A percentile compares a stretch with the other conserved stretches of the same genome.
These are phyloP conservation scores for Arabidopsis suecica DNA, from an alignment of 345 rosid species.

Conservation along the genomic window DNA sequence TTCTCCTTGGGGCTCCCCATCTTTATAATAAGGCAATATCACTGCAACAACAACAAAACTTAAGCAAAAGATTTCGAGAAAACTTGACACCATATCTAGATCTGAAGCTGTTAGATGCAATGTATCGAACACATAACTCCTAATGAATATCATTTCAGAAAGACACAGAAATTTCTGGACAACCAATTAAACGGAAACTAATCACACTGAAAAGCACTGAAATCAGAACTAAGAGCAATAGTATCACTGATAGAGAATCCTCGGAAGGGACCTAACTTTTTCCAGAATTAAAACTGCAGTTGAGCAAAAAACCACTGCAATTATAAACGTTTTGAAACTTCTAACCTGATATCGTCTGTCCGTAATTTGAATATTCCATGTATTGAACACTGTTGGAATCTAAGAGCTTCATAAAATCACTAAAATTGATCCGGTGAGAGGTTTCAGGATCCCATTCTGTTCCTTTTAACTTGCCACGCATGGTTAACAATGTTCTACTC, in stretches of 20 bases:
- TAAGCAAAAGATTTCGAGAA: constrained; percentile 10
- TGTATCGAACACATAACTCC: background rate
- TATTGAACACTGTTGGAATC: constrained; percentile 83
- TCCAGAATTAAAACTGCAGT: background rate
- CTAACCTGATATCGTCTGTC: constrained; percentile 84
- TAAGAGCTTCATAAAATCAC: constrained; percentile 76
- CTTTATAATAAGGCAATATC: constrained; percentile 84
- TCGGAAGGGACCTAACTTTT: background rate
- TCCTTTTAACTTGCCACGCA: constrained; percentile 82
- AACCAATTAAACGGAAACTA: background rate
- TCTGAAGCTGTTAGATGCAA: background rate
- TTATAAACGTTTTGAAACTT: background rate
- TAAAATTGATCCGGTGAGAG: constrained; percentile 78
- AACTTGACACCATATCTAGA: constrained; percentile 3
- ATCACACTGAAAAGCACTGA: background rate
- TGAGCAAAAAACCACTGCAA: constrained; percentile 1
- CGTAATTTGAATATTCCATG: constrained; percentile 89
- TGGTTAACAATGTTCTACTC: constrained; percentile 76
- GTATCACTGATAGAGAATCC: background rate
- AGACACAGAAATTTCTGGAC: background rate
- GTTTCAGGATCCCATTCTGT: constrained; percentile 90
- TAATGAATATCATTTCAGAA: background rate
- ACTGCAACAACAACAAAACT: constrained; percentile 53
- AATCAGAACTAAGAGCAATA: background rate
- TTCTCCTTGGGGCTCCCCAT: constrained; percentile 53